Evolutionary conservation across 768 basidiomycete species (phyloP).

Genomic region (Steccherinum ochraceum): DNA sequence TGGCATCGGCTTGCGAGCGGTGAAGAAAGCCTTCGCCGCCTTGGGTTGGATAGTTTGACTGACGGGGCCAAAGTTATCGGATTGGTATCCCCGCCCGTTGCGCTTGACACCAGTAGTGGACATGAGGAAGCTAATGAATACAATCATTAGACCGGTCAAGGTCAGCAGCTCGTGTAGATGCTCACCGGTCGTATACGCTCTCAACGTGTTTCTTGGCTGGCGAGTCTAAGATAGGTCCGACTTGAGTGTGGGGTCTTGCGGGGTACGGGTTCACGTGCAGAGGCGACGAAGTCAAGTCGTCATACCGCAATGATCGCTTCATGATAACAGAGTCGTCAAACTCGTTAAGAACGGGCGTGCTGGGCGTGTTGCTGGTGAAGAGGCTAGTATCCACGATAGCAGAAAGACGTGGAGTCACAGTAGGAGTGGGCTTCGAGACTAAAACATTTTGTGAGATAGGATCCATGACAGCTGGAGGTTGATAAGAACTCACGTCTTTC

Average conservation of each 20-base stretch:
- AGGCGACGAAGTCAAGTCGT: conserved; percentile 58
- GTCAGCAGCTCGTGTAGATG: neutral
- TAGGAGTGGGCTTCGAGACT: conserved; percentile 19
- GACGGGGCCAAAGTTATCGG: conserved; percentile 46
- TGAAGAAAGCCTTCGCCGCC: conserved; percentile 36
- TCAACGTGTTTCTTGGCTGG: conserved; percentile 54
- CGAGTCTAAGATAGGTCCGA: conserved; percentile 36
- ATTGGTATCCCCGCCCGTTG: conserved; percentile 76
- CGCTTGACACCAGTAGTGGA: conserved; percentile 77
- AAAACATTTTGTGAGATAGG: neutral
- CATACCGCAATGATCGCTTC: conserved; percentile 22
- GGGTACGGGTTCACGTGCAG: conserved; percentile 63
- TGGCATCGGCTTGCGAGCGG: conserved; percentile 50
- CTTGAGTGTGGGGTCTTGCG: conserved; percentile 31
- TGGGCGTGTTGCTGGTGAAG: conserved; percentile 47
- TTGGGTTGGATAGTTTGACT: conserved; percentile 24
- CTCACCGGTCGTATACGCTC: conserved; percentile 64
- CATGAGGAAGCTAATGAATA: conserved; percentile 50
- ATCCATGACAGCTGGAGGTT: neutral
- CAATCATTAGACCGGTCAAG: neutral
- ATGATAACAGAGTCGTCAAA: conserved; percentile 5
- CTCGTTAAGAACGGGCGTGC: conserved; percentile 8
- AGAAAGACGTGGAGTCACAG: conserved; percentile 51
- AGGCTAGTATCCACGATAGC: conserved; percentile 62
- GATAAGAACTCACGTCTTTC: conserved; percentile 45